phyloP scores from a whole-genome alignment of 1,284 basidiomycete species.

The Exobasidium cylindrosporum region DNA sequence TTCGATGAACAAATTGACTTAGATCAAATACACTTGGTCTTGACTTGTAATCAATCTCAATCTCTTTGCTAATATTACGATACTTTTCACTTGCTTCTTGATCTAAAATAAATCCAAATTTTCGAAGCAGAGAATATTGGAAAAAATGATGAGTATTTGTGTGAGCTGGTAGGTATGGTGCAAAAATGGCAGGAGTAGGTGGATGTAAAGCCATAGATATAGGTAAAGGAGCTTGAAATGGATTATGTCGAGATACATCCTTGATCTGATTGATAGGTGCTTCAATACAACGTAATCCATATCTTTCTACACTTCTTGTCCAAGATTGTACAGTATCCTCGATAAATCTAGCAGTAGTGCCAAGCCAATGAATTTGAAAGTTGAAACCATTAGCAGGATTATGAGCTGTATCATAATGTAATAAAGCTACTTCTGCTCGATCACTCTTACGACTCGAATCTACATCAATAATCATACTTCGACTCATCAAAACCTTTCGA shows the following conservation, averaged over 20 bases:
- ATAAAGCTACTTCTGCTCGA: slow-evolving; percentile 49
- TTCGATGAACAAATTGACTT: slow-evolving; percentile 50
- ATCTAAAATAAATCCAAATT: slow-evolving; percentile 52
- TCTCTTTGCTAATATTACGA: slow-evolving; percentile 17
- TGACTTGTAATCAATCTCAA: slow-evolving; percentile 46
- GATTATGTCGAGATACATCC: slow-evolving; percentile 49
- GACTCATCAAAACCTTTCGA: slow-evolving; percentile 41
- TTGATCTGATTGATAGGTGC: slow-evolving; percentile 55
- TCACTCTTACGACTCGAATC: slow-evolving; percentile 44
- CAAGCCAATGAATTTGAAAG: slow-evolving; percentile 89
- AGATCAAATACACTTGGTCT: slow-evolving; percentile 51
- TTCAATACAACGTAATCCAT: slow-evolving; percentile 87
- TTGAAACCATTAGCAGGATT: slow-evolving; percentile 55
- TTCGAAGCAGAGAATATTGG: slow-evolving; percentile 46
- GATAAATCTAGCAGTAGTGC: slow-evolving; percentile 89
- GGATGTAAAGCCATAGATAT: slow-evolving; percentile 48
- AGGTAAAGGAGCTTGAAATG: slow-evolving; percentile 50
- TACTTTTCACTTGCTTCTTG: slow-evolving; percentile 47
- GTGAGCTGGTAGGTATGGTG: slow-evolving; percentile 23
- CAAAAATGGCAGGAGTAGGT: slow-evolving; percentile 35
- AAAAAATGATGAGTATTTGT: slow-evolving; percentile 36
- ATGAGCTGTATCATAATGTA: slow-evolving; percentile 54
- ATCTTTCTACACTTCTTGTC: slow-evolving; percentile 79
- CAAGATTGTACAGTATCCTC: slow-evolving; percentile 84
- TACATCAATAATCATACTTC: slow-evolving; percentile 48